Base-by-base conservation (phyloP, 345 rosid genomes). In the Salix arbutifolia region DNA sequence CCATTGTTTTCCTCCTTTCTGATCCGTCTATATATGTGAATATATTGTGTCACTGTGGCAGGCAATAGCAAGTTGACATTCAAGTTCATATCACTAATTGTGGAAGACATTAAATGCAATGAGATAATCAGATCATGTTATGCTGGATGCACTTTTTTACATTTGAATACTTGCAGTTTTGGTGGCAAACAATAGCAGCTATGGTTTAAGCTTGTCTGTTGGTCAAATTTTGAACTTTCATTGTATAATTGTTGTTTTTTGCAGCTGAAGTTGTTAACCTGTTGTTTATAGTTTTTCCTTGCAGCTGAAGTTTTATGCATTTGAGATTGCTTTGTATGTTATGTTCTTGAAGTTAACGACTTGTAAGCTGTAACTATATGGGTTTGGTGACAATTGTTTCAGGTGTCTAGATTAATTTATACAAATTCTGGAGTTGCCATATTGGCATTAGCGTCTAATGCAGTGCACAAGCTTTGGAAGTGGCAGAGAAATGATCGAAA, bases 401-500 rank as follows among this genome's bases (percentile, higher is more conserved):
- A 94, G 97, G 89, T 92, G 69, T 81, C 91, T 61, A 89, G 92
- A 74, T 84, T 94, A 78, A 90, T 85, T 65, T 94, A 92, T 78
- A 89, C 96, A 81, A 92, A 92, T 82, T 87, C 96, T 65, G 98
- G 97, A 56, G 76, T 78, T 53, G 91, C 96, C 56, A 83, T 92
- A 69, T 84, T 92, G 85, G 98, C 94, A 53, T 88, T 94, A 83
- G 87, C 92, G 50, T 89, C 94, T 75, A 94, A 91, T 85, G 98
- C 97, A 18, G 91, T 88, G 23, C 97, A 91, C 83, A 90, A 89
- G 87, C 89, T 91, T 61, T 91, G 98, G 97, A 90, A 94, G 80
- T 94, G 98, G 98, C 90, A 81, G 76, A 81, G 81, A 80, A 89
- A 79, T 84, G 95, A 90, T 31, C 81, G 86, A 12, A 88, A 88